Evolutionary conservation across 2,329 filamentous ascomycete genomes (phyloP).

Genomic region (Calonectria leucothoes): DNA sequence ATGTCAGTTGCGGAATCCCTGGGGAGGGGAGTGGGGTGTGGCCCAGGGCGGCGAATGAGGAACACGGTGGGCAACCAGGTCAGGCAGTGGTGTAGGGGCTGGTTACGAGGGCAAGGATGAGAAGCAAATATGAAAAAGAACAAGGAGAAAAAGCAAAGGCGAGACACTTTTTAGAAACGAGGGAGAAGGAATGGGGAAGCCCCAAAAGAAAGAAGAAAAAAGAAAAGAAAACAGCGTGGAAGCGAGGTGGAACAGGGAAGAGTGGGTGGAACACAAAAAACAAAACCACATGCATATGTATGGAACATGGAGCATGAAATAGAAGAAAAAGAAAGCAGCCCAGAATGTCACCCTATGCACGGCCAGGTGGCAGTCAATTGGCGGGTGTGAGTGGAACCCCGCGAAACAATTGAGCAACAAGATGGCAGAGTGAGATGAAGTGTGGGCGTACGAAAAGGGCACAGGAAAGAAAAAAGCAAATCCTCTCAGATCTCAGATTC

Average conservation of each 20-base stretch:
- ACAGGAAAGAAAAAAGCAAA: neutral
- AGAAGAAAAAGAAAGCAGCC: constrained; percentile 6
- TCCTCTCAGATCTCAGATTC: constrained; percentile 4
- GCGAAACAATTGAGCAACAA: constrained; percentile 4
- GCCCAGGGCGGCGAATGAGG: neutral
- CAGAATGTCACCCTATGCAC: constrained; percentile 7
- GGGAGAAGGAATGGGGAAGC: neutral
- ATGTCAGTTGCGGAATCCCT: neutral
- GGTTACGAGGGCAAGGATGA: neutral
- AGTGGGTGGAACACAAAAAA: neutral
- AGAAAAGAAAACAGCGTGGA: neutral
- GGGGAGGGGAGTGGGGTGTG: neutral
- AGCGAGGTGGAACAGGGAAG: neutral
- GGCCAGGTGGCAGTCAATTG: constrained; percentile 1
- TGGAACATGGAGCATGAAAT: constrained; percentile 10
- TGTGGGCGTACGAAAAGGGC: neutral
- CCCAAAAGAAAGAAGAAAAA: neutral
- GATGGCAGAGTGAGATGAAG: neutral
- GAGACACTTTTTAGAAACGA: constrained; percentile 2
- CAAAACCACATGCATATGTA: constrained; percentile 8
- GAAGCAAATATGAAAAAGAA: neutral
- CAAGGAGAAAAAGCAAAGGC: neutral
- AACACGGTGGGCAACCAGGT: neutral
- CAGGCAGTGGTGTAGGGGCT: neutral
- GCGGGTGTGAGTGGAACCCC: constrained; percentile 3